Conservation (phyloP, 164 flowering plant genomes). For the Cinnamomum micranthum region DNA sequence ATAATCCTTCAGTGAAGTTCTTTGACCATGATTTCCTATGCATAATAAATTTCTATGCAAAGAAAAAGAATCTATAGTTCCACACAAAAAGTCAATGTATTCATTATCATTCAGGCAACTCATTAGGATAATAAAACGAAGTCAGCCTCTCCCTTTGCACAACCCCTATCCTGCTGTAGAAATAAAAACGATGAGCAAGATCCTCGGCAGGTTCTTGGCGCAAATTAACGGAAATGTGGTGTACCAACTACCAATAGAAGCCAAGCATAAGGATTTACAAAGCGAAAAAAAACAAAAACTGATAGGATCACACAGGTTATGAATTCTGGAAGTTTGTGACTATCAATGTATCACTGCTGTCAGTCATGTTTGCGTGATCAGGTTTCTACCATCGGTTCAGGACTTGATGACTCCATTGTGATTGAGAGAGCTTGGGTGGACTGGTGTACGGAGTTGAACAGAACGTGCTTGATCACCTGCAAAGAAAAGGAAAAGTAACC, state of each 20-base stretch:
- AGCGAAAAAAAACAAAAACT: too few species aligned
- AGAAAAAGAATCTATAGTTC: too few species aligned
- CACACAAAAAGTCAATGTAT: too few species aligned
- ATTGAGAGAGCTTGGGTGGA: constrained; percentile 28
- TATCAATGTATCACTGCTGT: neutral
- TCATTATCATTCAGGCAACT: too few species aligned
- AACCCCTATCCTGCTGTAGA: neutral
- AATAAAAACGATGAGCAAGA: neutral
- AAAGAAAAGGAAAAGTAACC: neutral
- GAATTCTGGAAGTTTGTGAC: neutral
- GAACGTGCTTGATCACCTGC: constrained; percentile 95
- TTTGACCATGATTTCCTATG: too few species aligned
- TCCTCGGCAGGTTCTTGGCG: neutral
- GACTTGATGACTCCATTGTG: constrained; percentile 42
- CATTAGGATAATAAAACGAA: too few species aligned
- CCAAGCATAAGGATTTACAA: neutral
- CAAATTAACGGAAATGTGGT: neutral
- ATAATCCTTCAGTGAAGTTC: too few species aligned
- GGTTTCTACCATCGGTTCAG: constrained; percentile 89
- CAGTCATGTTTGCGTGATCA: constrained; percentile 22
- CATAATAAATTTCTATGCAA: too few species aligned
- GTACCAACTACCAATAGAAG: neutral
- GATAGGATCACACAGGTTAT: too few species aligned
- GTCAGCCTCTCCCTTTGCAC: neutral
- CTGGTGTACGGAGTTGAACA: constrained; percentile 85